Evolutionary conservation across 2,329 filamentous ascomycete species (phyloP).

Genomic region (Xylariaceae sp.): DNA sequence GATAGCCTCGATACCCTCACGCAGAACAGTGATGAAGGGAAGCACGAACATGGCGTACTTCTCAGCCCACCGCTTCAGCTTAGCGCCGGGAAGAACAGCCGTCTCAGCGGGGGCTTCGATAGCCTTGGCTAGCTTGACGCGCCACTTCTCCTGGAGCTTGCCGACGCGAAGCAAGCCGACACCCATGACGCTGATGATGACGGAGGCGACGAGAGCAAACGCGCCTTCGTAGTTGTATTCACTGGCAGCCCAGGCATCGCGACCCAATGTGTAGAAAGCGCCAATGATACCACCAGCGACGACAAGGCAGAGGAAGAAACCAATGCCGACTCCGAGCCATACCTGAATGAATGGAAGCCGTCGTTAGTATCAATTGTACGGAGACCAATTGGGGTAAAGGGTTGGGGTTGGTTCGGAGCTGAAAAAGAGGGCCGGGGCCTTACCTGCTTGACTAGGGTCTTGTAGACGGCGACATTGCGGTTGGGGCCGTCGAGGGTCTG

Average conservation of each 20-base stretch:
- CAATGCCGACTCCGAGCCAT: conserved; percentile 61
- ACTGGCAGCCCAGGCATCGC: conserved; percentile 58
- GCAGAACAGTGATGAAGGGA: conserved; percentile 80
- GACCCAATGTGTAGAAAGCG: conserved; percentile 65
- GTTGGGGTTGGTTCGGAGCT: conserved; percentile 2
- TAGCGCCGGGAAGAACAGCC: conserved; percentile 36
- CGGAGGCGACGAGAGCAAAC: conserved; percentile 66
- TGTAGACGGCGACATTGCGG: conserved; percentile 58
- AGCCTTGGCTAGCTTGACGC: conserved; percentile 69
- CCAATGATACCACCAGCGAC: conserved; percentile 65
- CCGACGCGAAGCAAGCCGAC: conserved; percentile 73
- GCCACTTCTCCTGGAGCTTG: conserved; percentile 84
- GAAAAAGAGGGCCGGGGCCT: conserved; percentile 7
- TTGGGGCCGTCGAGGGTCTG: conserved; percentile 65
- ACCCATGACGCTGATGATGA: conserved; percentile 80
- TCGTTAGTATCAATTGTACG: neutral
- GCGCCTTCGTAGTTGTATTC: conserved; percentile 79
- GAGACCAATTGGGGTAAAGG: neutral
- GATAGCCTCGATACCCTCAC: conserved; percentile 81
- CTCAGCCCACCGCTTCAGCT: conserved; percentile 60
- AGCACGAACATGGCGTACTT: conserved; percentile 83
- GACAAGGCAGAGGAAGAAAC: conserved; percentile 59
- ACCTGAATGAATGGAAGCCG: conserved; percentile 39
- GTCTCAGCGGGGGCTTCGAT: conserved; percentile 50
- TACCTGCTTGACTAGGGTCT: conserved; percentile 60